These are phyloP conservation scores for Penicillium dipodomyicola DNA, from an alignment of 495 filamentous ascomycete genomes.

Conservation along the genomic window DNA sequence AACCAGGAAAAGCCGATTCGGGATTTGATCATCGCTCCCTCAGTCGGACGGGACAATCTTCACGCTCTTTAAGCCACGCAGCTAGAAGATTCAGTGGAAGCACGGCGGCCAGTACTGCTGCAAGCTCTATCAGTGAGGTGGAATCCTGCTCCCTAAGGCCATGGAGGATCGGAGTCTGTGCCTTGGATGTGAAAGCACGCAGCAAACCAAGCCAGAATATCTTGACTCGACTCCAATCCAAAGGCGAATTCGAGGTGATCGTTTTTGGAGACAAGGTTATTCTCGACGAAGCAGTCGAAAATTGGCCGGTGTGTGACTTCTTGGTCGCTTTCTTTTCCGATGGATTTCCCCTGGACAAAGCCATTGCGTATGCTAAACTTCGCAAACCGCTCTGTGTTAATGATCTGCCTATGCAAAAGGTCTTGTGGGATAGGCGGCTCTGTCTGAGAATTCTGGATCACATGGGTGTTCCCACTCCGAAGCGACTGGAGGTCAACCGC, in stretches of 20 bases:
- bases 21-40: constrained; percentile 23
- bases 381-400: constrained; percentile 97
- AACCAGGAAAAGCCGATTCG: constrained; percentile 21
- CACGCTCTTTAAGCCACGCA: constrained; percentile 68
- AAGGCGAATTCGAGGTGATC: constrained; percentile 90
- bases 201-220: constrained; percentile 97
- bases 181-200: constrained; percentile 90
- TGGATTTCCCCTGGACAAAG: constrained; percentile 95
- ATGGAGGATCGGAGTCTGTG: constrained; percentile 87
- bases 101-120: constrained; percentile 67
- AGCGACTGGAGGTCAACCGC: constrained; percentile 86
- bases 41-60: constrained; percentile 39
- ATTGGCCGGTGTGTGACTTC: constrained; percentile 75
- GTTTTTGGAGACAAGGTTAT: constrained; percentile 99
- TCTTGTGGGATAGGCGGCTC: constrained; percentile 92
- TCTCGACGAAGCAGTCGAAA: constrained; percentile 77
- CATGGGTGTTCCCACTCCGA: constrained; percentile 84
- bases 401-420: constrained; percentile 95
- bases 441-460: constrained; percentile 85
- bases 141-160: constrained; percentile 37
- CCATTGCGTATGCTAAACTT: constrained; percentile 86
- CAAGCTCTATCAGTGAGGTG: constrained; percentile 58
- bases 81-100: constrained; percentile 74
- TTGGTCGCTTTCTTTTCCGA: constrained; percentile 97
- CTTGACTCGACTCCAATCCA: constrained; percentile 81